Evolutionary conservation across 441 rosid genomes (phyloP).

Genomic region (Pelargonium australe): DNA sequence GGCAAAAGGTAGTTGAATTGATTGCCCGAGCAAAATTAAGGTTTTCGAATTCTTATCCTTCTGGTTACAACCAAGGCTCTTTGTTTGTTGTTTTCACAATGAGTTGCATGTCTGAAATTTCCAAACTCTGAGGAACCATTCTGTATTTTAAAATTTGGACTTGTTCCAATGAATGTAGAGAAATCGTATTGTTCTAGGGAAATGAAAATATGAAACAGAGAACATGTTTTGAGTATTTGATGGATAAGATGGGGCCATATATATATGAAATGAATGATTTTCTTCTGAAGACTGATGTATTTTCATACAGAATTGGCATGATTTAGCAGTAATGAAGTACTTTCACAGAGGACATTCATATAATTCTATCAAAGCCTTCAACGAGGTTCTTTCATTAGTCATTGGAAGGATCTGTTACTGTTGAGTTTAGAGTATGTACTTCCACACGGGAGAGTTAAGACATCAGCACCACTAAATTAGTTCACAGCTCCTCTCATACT

Average conservation of each 20-base stretch:
- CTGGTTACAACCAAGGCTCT: not conserved
- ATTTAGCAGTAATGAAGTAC: not conserved
- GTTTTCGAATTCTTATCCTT: slow-evolving; percentile 3
- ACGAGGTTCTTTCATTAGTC: too few species aligned
- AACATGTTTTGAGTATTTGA: not conserved
- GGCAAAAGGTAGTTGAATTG: slow-evolving; percentile 80
- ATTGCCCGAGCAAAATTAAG: slow-evolving; percentile 12
- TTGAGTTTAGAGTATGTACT: too few species aligned
- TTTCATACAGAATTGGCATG: not conserved
- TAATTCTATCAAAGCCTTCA: too few species aligned
- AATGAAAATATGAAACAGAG: not conserved
- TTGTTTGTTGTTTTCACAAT: not conserved
- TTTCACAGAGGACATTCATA: not conserved
- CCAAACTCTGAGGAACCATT: not conserved
- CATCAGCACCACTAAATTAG: too few species aligned
- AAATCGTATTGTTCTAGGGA: not conserved
- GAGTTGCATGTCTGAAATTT: not conserved
- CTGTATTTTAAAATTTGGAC: not conserved
- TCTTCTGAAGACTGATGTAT: not conserved
- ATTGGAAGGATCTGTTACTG: too few species aligned
- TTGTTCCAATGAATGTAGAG: not conserved
- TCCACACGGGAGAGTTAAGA: too few species aligned
- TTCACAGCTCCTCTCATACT: too few species aligned
- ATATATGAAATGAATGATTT: too few species aligned
- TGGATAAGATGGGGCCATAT: not conserved